Percentiles rank a stretch among this genome's conserved stretches.
Evolutionary conservation across 1,284 basidiomycete genomes (phyloP).

Genomic region (Cutaneotrichosporon sp.): DNA sequence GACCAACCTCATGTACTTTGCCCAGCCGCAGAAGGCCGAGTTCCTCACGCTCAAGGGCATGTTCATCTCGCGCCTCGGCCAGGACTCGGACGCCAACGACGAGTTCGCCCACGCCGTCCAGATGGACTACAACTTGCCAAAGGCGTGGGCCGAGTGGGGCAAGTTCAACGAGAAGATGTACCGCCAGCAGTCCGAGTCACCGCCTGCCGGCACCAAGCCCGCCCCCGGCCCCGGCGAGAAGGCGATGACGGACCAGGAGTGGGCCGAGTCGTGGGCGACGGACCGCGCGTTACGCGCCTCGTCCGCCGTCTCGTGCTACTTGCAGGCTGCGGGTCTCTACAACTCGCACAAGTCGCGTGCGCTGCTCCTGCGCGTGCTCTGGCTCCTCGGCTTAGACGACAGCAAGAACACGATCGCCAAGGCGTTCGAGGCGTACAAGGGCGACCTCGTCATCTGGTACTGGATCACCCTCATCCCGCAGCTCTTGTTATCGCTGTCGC

Average conservation of each 20-base stretch:
- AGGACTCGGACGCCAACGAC: conserved; percentile 86
- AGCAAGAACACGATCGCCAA: conserved; percentile 67
- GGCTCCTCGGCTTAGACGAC: conserved; percentile 96
- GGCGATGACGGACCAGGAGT: conserved; percentile 62
- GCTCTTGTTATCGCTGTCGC: conserved; percentile 84
- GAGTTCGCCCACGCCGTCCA: conserved; percentile 96
- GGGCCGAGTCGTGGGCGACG: conserved; percentile 44
- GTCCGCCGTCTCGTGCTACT: conserved; percentile 94
- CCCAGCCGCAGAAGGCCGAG: conserved; percentile 90
- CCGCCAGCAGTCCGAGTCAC: conserved; percentile 54
- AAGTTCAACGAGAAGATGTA: conserved; percentile 92
- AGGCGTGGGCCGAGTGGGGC: conserved; percentile 99
- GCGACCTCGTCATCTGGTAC: conserved; percentile 96
- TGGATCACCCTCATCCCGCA: conserved; percentile 99
- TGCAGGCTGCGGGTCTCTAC: conserved; percentile 95
- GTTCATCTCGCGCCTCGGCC: conserved; percentile 89
- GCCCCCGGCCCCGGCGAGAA: conserved; percentile 62
- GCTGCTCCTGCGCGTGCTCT: conserved; percentile 86
- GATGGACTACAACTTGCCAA: conserved; percentile 91
- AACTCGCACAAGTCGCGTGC: conserved; percentile 94
- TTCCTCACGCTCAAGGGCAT: conserved; percentile 99
- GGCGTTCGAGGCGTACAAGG: conserved; percentile 95
- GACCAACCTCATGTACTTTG: conserved; percentile 99
- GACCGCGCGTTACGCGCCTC: conserved; percentile 68
- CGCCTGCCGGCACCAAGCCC: conserved; percentile 37